Evolutionary conservation across 306 rosid genomes (phyloP).

Genomic region (Echinosophora koreensis): DNA sequence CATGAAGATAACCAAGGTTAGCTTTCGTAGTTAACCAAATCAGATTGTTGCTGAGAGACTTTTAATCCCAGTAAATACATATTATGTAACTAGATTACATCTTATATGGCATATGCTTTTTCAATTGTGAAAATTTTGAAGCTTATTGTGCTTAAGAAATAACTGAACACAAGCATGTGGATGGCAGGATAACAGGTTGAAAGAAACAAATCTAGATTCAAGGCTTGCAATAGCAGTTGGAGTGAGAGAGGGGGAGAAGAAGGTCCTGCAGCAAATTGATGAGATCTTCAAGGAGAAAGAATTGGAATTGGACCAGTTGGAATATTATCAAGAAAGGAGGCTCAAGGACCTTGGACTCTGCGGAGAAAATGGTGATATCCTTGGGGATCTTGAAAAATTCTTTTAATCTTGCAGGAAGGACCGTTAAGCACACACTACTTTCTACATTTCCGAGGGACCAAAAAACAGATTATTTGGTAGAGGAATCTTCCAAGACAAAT

Average conservation of each 20-base stretch:
- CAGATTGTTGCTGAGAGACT: slow-evolving; percentile 1
- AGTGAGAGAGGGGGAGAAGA: slow-evolving; percentile 88
- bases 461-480: slow-evolving; percentile 5
- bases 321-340: slow-evolving; percentile 93
- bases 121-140: slow-evolving; percentile 15
- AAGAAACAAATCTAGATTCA: slow-evolving; percentile 62
- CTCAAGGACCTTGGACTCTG: slow-evolving; percentile 98
- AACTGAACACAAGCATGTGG: slow-evolving; percentile 38
- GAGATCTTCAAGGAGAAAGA: slow-evolving; percentile 76
- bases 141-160: slow-evolving; percentile 34
- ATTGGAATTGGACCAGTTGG: slow-evolving; percentile 65
- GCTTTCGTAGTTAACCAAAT: neutral
- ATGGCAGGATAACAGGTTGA: slow-evolving; percentile 81
- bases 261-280: slow-evolving; percentile 79
- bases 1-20: slow-evolving; percentile 2
- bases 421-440: neutral
- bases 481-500: slow-evolving; percentile 10
- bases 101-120: slow-evolving; percentile 6
- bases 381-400: slow-evolving; percentile 68
- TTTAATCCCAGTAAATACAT: neutral
- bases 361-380: slow-evolving; percentile 86
- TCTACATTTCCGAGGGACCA: slow-evolving; percentile 27
- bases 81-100: neutral
- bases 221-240: slow-evolving; percentile 87
- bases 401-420: slow-evolving; percentile 45